Evolutionary conservation across 805 yeast species (phyloP).

Genomic region (Barnettozyma sp.): DNA sequence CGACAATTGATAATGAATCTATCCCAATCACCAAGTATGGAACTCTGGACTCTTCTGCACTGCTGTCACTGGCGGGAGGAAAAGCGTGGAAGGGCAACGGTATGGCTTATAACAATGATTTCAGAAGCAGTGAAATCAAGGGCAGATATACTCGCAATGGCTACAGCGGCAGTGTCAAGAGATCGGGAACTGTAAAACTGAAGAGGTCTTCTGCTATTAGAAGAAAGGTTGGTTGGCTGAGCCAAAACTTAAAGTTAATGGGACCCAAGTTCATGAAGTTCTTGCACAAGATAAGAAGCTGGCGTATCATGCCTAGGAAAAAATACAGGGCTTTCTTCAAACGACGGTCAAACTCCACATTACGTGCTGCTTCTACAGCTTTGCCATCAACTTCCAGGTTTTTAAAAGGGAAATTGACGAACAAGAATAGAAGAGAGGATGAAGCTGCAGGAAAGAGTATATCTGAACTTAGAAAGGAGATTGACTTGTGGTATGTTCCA

Average conservation of each 20-base stretch:
- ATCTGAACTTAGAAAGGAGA: conserved; percentile 24
- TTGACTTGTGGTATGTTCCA: conserved; percentile 17
- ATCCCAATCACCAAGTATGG: conserved; percentile 2
- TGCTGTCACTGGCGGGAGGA: background rate
- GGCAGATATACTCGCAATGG: background rate
- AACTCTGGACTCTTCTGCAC: background rate
- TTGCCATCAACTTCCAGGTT: conserved; percentile 11
- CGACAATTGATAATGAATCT: background rate
- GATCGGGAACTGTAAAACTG: conserved; percentile 5
- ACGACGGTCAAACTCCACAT: conserved; percentile 1
- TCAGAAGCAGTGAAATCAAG: background rate
- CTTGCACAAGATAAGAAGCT: conserved; percentile 16
- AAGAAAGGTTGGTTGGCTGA: conserved; percentile 33
- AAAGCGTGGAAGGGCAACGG: too few relatives aligned
- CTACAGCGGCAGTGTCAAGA: background rate
- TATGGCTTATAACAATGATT: background rate
- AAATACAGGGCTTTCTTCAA: conserved; percentile 5
- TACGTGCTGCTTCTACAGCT: background rate
- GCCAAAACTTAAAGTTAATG: conserved; percentile 23
- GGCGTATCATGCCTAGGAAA: conserved; percentile 26
- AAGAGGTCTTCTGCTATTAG: conserved; percentile 31
- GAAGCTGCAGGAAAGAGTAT: conserved; percentile 15
- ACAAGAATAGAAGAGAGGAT: conserved; percentile 9
- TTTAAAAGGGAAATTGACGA: conserved; percentile 5
- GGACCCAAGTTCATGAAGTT: conserved; percentile 23